phyloP scores from a whole-genome alignment of 495 filamentous ascomycete species.

The Penicillium cinerascens region DNA sequence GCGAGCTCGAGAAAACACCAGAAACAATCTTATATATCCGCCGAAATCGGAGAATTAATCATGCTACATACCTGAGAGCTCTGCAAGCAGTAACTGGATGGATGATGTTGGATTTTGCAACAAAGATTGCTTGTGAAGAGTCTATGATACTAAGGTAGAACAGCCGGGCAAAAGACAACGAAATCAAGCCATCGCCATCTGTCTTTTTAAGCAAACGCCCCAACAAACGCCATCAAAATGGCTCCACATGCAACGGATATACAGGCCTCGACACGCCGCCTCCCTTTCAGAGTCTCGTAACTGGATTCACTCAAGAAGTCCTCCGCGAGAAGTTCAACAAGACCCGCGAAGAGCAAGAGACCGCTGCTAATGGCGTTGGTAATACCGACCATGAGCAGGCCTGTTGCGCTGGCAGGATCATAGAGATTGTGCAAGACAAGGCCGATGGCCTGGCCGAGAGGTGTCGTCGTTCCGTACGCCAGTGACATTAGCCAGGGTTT shows the following conservation, averaged over 20 bases:
- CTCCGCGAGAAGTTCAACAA: constrained; percentile 89
- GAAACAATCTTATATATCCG: neutral
- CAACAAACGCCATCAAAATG: constrained; percentile 80
- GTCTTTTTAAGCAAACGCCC: constrained; percentile 69
- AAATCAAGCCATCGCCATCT: neutral
- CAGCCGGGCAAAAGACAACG: neutral
- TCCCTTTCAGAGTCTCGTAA: constrained; percentile 68
- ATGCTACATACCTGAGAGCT: neutral
- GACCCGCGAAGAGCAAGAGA: constrained; percentile 81
- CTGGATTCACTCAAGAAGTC: constrained; percentile 90
- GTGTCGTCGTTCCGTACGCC: constrained; percentile 88
- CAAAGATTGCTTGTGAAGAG: neutral
- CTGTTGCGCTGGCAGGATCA: constrained; percentile 75
- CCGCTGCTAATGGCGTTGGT: constrained; percentile 91
- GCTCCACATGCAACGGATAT: constrained; percentile 73
- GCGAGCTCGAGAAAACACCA: neutral
- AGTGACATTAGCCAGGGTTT: constrained; percentile 93
- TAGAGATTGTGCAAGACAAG: constrained; percentile 78
- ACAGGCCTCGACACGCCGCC: constrained; percentile 70
- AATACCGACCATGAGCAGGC: constrained; percentile 83
- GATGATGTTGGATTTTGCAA: neutral
- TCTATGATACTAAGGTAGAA: neutral
- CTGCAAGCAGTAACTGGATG: no score
- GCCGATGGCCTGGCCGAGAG: constrained; percentile 86
- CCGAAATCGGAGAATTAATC: neutral